Conservation (phyloP, 2,329 filamentous ascomycete genomes). For the Rasamsonia emersonii region DNA sequence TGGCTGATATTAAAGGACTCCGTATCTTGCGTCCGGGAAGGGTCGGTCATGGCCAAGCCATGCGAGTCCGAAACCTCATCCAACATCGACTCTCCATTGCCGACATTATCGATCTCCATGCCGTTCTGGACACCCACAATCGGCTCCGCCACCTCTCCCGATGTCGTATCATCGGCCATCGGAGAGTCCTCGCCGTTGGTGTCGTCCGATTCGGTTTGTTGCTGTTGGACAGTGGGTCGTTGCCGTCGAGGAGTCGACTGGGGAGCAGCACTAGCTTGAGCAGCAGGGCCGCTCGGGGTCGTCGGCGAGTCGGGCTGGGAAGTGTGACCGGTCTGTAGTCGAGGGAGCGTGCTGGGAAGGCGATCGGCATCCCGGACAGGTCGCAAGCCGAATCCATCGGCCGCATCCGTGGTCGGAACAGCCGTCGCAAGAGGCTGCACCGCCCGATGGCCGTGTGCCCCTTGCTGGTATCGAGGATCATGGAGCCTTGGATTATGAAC, state of each 20-base stretch:
- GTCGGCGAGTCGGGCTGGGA: conserved; percentile 93
- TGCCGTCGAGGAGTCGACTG: conserved; percentile 52
- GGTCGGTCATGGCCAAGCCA: conserved; percentile 65
- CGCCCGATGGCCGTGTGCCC: conserved; percentile 45
- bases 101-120: conserved; percentile 82
- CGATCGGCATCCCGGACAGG: conserved; percentile 76
- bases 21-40: conserved; percentile 75
- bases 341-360: conserved; percentile 70
- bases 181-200: conserved; percentile 73
- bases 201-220: conserved; percentile 83
- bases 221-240: conserved; percentile 80
- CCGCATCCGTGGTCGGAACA: conserved; percentile 57
- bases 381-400: conserved; percentile 64
- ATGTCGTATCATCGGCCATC: conserved; percentile 56
- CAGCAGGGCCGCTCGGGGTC: conserved; percentile 65
- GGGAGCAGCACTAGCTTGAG: conserved; percentile 45
- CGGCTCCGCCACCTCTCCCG: conserved; percentile 49
- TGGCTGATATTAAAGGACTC: conserved; percentile 94
- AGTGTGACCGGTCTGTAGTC: conserved; percentile 57
- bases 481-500: conserved; percentile 41
- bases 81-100: conserved; percentile 71
- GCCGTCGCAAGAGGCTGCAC: conserved; percentile 61
- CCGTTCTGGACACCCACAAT: conserved; percentile 71
- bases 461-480: conserved; percentile 31
- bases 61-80: conserved; percentile 61